These are phyloP conservation scores for Paramecium tetraurelia DNA, from an alignment of 73 alveolate species.

Conservation along the genomic window DNA sequence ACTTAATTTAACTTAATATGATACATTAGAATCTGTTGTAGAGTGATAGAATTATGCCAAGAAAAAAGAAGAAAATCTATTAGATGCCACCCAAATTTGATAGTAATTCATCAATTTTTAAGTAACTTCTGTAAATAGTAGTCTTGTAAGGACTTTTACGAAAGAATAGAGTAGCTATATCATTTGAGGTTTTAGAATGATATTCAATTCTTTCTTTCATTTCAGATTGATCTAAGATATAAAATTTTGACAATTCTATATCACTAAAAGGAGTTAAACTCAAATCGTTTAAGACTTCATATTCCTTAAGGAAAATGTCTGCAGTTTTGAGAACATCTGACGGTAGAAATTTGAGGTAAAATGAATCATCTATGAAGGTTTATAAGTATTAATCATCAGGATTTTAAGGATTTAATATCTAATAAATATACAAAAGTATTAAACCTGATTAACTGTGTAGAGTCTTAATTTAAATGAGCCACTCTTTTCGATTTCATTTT, in stretches of 20 bases:
- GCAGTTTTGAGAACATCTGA: not conserved
- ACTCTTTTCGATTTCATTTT: not conserved
- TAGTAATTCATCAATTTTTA: not conserved
- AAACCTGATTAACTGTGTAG: constrained; percentile 3
- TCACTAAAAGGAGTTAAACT: not conserved
- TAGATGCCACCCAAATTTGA: constrained; percentile 34
- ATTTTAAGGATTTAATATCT: constrained; percentile 1
- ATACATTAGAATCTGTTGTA: constrained; percentile 28
- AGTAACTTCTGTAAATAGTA: not conserved
- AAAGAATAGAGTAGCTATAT: not conserved
- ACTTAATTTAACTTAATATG: not conserved
- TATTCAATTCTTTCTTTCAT: not conserved
- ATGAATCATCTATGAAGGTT: not conserved
- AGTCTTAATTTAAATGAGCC: not conserved
- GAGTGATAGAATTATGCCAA: not conserved
- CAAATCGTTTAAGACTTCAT: not conserved
- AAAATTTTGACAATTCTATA: not conserved
- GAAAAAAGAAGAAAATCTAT: not conserved
- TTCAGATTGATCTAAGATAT: not conserved
- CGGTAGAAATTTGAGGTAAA: not conserved
- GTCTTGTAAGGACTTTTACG: constrained; percentile 25
- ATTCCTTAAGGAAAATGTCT: not conserved
- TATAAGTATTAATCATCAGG: constrained; percentile 12
- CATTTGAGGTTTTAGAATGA: not conserved
- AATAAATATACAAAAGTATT: not conserved